A percentile compares a stretch with the other conserved stretches of the same genome.
phyloP scores from a whole-genome alignment of 257 asterid species.

The Leonotis leonurus region DNA sequence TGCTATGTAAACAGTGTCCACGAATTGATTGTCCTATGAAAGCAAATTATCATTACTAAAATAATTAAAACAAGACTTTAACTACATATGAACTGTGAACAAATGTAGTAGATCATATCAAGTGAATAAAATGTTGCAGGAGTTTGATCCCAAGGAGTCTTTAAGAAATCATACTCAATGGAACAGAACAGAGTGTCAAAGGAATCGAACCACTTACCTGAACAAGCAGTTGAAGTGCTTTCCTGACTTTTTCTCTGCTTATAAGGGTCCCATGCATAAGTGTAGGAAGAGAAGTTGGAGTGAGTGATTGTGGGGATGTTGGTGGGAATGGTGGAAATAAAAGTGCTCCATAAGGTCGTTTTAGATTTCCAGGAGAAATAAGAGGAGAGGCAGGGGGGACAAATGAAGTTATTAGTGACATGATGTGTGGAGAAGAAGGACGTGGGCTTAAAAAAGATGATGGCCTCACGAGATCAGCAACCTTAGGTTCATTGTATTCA shows the following conservation, averaged over 20 bases:
- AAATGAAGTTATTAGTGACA: conserved; percentile 49
- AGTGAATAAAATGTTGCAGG: neutral
- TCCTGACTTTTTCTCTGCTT: conserved; percentile 64
- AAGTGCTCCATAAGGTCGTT: conserved; percentile 69
- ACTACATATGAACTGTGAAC: neutral
- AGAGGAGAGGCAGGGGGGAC: conserved; percentile 62
- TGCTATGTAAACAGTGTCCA: conserved; percentile 67
- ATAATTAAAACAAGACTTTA: neutral
- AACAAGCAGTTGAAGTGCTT: conserved; percentile 63
- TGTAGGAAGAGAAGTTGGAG: conserved; percentile 43
- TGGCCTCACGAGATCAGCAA: conserved; percentile 63
- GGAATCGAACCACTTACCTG: conserved; percentile 44
- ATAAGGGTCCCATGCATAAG: conserved; percentile 39
- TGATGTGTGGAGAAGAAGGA: conserved; percentile 38
- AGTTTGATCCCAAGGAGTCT: neutral
- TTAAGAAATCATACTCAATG: neutral
- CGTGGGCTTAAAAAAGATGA: conserved; percentile 56
- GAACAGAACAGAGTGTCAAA: no score
- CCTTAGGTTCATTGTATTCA: conserved; percentile 36
- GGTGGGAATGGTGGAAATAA: conserved; percentile 87
- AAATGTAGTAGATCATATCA: neutral
- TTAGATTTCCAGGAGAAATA: conserved; percentile 43
- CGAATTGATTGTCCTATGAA: conserved; percentile 63
- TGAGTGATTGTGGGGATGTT: conserved; percentile 65
- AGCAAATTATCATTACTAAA: neutral